Evolutionary conservation across 2,329 filamentous ascomycete genomes (phyloP).

Genomic region (Chrysosporium queenslandicum): DNA sequence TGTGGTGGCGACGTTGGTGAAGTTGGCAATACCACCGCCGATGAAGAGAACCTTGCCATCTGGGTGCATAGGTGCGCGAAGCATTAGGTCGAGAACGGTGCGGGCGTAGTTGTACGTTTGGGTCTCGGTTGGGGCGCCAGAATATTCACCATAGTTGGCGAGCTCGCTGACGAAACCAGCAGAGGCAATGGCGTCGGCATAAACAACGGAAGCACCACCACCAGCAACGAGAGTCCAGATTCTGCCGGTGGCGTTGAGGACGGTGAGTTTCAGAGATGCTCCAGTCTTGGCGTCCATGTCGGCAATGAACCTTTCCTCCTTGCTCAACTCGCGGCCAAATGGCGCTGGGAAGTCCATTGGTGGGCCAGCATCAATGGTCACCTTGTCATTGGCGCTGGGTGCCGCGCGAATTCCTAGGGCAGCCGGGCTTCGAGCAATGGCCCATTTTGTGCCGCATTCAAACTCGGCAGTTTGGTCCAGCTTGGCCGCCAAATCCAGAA

Average conservation of each 20-base stretch:
- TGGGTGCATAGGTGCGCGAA: slow-evolving; percentile 71
- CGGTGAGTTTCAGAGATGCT: slow-evolving; percentile 95
- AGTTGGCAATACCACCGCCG: slow-evolving; percentile 99
- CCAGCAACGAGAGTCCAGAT: slow-evolving; percentile 98
- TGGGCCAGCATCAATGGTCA: slow-evolving; percentile 90
- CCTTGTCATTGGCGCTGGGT: slow-evolving; percentile 57
- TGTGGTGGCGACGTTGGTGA: slow-evolving; percentile 97
- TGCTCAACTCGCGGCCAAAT: slow-evolving; percentile 95
- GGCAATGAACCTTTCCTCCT: slow-evolving; percentile 98
- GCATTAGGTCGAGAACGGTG: slow-evolving; percentile 94
- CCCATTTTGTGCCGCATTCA: slow-evolving; percentile 98
- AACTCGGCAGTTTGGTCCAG: slow-evolving; percentile 98
- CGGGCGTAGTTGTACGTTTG: slow-evolving; percentile 99
- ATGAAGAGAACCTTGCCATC: slow-evolving; percentile 99
- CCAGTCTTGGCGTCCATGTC: slow-evolving; percentile 99
- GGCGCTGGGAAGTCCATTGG: slow-evolving; percentile 98
- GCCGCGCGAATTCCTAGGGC: slow-evolving; percentile 69
- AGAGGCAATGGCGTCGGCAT: slow-evolving; percentile 96
- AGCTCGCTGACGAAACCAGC: slow-evolving; percentile 91
- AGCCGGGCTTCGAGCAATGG: slow-evolving; percentile 79
- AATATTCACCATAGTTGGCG: slow-evolving; percentile 99
- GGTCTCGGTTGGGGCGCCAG: slow-evolving; percentile 93
- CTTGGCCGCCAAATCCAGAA: slow-evolving; percentile 97
- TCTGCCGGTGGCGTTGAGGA: slow-evolving; percentile 81
- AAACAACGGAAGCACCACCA: slow-evolving; percentile 98